Evolutionary conservation across 257 asterid species (phyloP), one percentile per base, ranked within the genome.

Genomic region (Cinchona pubescens): DNA sequence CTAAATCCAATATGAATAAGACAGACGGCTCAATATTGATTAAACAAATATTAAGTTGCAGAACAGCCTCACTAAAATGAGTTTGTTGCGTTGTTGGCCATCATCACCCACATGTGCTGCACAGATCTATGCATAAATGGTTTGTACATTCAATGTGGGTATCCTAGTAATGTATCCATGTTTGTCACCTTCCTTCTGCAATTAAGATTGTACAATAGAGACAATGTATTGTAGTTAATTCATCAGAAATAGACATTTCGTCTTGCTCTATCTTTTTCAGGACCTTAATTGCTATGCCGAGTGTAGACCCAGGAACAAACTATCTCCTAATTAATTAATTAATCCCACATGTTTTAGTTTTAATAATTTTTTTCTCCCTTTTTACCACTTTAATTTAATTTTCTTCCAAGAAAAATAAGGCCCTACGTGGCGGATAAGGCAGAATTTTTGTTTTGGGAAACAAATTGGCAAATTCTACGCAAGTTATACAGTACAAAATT

Each of bases 31-130:
- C n/a, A n/a, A n/a, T n/a, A n/a, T 3, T 25, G 53, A 60, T 43
- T 59, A 34, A 34, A 69, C 30, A 42, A 45, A 30, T 76, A 59
- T 58, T 61, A 77, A 40, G 56, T 78, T 77, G 72, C 71, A 18
- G 38, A 66, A 53, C 49, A 27, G 37, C 69, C 63, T 16, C 23
- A 71, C 60, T 48, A 32, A 60, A 63, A 34, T 76, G 75, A 59
- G 65, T 70, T 70, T 77, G 72, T 77, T 69, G 64, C 76, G 30
- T 7, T 59, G 80, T 60, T 77, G 80, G 80, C 66, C 76, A 70
- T 77, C 80, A 69, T 27, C 58, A 46, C 40, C 78, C 80, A 78
- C 76, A 75, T 80, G 81, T 71, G 68, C 65, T 75, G 61, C 80
- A 38, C 74, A 13, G 5, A 5, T 15, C 4, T n/a, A 53, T 55